These are phyloP conservation scores for Leccinum subgranulosum DNA, from an alignment of 768 basidiomycete species.

Conservation along the genomic window DNA sequence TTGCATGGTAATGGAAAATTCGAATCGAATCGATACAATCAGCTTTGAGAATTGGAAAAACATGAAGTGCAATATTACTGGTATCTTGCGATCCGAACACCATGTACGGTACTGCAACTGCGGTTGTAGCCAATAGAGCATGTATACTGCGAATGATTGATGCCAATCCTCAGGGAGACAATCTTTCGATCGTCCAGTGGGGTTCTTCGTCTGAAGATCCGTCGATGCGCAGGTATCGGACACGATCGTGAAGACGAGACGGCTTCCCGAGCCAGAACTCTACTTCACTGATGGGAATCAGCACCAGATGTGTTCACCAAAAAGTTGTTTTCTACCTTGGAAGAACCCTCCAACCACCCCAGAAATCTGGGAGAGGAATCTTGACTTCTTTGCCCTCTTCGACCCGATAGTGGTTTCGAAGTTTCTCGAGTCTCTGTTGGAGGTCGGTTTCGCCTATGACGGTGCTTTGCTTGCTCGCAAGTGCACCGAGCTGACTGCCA, in stretches of 20 bases:
- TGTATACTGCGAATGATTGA: not conserved
- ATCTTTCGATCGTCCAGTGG: slow-evolving; percentile 74
- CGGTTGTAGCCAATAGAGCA: not conserved
- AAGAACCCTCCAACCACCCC: slow-evolving; percentile 97
- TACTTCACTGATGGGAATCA: slow-evolving; percentile 62
- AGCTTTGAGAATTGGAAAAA: not conserved
- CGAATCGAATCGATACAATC: not conserved
- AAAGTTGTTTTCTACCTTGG: slow-evolving; percentile 54
- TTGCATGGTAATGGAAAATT: not conserved
- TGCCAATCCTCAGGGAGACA: slow-evolving; percentile 56
- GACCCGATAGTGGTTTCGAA: slow-evolving; percentile 56
- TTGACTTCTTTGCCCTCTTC: slow-evolving; percentile 38
- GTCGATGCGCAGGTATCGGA: slow-evolving; percentile 64
- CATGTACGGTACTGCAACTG: not conserved
- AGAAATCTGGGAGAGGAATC: slow-evolving; percentile 82
- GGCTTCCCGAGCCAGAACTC: slow-evolving; percentile 98
- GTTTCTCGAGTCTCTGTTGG: slow-evolving; percentile 52
- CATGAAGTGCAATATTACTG: not conserved
- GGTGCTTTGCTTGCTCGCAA: slow-evolving; percentile 88
- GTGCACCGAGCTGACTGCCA: slow-evolving; percentile 85
- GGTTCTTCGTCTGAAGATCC: slow-evolving; percentile 46
- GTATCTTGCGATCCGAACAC: slow-evolving; percentile 10
- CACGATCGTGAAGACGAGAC: slow-evolving; percentile 90
- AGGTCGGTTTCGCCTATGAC: slow-evolving; percentile 75
- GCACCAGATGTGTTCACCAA: not conserved